Evolutionary conservation across 164 flowering plant genomes (phyloP).

Genomic region (Tetrastigma voinierianum): DNA sequence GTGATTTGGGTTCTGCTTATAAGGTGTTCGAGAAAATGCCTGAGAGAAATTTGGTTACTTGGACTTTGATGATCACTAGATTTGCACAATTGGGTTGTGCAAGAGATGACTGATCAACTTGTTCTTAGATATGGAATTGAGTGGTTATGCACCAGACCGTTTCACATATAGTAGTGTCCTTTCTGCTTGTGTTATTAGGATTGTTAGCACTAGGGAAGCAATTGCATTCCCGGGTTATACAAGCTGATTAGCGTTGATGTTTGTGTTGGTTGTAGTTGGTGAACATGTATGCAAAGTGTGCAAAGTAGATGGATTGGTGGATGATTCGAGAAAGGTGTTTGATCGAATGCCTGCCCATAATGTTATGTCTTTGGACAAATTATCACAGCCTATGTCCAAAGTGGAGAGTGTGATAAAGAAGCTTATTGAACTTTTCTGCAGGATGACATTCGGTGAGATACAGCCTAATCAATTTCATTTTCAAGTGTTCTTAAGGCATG

Average conservation of each 20-base stretch:
- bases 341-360: slow-evolving; percentile 60
- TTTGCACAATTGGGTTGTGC: no score
- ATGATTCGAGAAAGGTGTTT: slow-evolving; percentile 60
- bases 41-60: no score
- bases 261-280: slow-evolving; percentile 72
- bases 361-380: slow-evolving; percentile 92
- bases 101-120: no score
- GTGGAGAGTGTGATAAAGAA: slow-evolving; percentile 48
- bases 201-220: slow-evolving; percentile 24
- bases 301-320: slow-evolving; percentile 33
- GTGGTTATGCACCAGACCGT: no score
- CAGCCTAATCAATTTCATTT: slow-evolving; percentile 76
- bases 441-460: slow-evolving; percentile 50
- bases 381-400: slow-evolving; percentile 69
- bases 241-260: slow-evolving; percentile 47
- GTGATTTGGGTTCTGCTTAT: no score
- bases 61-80: no score
- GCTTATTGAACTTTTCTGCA: slow-evolving; percentile 54
- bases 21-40: no score
- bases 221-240: slow-evolving; percentile 50
- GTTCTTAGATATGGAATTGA: no score
- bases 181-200: no score
- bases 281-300: slow-evolving; percentile 80
- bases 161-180: no score
- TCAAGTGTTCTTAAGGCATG: slow-evolving; percentile 79